Conservation (phyloP, 129 eudicot species). For the Heracleum sosnowskyi region DNA sequence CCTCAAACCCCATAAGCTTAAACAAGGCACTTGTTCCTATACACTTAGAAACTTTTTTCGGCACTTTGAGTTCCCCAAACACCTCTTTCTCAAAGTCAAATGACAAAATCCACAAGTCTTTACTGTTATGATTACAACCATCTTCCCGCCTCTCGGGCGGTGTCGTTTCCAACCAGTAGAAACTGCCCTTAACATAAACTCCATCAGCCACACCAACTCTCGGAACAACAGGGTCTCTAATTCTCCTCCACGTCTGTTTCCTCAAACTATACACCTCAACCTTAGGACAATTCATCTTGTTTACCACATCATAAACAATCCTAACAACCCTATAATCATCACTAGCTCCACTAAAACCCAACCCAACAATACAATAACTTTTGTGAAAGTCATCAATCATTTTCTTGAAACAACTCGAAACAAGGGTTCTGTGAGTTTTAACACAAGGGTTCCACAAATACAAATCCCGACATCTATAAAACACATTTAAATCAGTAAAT, state of each 20-base stretch:
- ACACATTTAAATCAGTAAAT: background rate
- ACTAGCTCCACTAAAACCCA: background rate
- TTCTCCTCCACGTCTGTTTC: background rate
- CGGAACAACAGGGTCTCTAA: background rate
- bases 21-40: background rate
- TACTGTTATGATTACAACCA: background rate
- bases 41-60: background rate
- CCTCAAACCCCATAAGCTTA: background rate
- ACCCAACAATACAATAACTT: background rate
- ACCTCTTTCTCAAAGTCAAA: background rate
- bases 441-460: slow-evolving; percentile 8
- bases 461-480: background rate
- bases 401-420: background rate
- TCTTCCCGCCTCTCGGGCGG: background rate
- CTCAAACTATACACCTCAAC: background rate
- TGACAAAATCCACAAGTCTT: background rate
- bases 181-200: background rate
- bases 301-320: background rate
- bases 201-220: background rate
- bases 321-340: slow-evolving; percentile 7
- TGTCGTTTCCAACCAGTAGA: background rate
- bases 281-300: background rate
- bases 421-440: background rate
- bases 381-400: background rate
- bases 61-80: background rate